Evolutionary conservation across 2,329 filamentous ascomycete species (phyloP).

Genomic region (Colletotrichum camelliae): DNA sequence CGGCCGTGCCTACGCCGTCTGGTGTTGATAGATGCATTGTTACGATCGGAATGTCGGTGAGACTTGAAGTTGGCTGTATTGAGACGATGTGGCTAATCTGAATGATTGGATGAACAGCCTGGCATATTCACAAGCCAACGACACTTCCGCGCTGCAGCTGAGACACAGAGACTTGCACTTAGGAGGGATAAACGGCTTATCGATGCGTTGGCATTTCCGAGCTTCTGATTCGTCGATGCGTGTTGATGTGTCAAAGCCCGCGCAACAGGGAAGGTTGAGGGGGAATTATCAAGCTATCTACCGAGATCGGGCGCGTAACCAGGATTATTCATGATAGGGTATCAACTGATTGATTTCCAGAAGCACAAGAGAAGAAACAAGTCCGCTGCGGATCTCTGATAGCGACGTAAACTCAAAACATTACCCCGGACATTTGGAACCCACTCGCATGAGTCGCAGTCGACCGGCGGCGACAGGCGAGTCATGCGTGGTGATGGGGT

Average conservation of each 20-base stretch:
- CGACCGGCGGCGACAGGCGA: neutral
- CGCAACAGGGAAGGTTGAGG: neutral
- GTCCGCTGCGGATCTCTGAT: neutral
- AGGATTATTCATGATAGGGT: neutral
- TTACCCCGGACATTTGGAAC: neutral
- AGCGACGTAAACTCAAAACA: neutral
- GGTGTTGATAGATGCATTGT: constrained; percentile 7
- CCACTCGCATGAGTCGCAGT: constrained; percentile 12
- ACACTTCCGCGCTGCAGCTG: neutral
- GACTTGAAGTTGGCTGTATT: neutral
- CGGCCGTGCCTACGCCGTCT: neutral
- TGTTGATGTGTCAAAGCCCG: neutral
- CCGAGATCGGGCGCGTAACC: neutral
- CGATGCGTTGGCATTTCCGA: neutral
- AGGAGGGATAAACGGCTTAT: neutral
- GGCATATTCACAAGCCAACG: neutral
- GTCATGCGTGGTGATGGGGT: neutral
- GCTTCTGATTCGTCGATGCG: neutral
- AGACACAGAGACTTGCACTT: neutral
- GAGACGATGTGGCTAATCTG: neutral
- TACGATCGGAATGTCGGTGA: neutral
- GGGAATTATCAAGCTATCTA: neutral
- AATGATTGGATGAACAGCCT: constrained; percentile 11
- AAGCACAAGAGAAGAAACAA: neutral
- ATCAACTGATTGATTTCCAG: neutral